Conservation (phyloP, 352 stramenopile genomes). For the Phytophthora vignae region DNA sequence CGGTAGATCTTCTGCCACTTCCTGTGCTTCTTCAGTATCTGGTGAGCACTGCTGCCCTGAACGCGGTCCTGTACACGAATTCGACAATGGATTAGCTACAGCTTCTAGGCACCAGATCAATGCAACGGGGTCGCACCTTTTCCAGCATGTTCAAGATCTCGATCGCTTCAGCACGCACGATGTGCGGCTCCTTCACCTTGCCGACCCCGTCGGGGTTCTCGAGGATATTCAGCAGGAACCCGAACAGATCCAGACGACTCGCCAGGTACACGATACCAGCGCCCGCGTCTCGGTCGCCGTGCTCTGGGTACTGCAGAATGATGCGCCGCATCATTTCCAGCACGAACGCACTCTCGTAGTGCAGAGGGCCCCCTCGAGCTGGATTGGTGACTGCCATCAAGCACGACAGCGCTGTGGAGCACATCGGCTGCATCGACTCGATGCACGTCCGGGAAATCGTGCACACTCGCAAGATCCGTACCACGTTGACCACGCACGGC, state of each 20-base stretch:
- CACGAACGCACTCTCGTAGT: slow-evolving; percentile 71
- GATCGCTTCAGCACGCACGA: slow-evolving; percentile 75
- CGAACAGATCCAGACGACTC: slow-evolving; percentile 74
- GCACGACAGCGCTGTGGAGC: slow-evolving; percentile 63
- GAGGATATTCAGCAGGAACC: slow-evolving; percentile 78
- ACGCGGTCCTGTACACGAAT: slow-evolving; percentile 52
- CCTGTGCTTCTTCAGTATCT: slow-evolving; percentile 90
- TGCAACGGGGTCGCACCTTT: slow-evolving; percentile 46
- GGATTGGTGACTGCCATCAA: slow-evolving; percentile 64
- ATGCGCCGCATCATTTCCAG: slow-evolving; percentile 83
- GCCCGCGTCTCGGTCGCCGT: slow-evolving; percentile 63
- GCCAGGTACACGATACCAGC: slow-evolving; percentile 80
- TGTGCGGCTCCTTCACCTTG: slow-evolving; percentile 63
- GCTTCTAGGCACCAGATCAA: not conserved
- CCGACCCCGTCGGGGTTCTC: slow-evolving; percentile 67
- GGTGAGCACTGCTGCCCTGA: slow-evolving; percentile 73
- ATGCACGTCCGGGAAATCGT: slow-evolving; percentile 66
- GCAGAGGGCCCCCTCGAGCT: slow-evolving; percentile 54
- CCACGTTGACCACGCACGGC: slow-evolving; percentile 65
- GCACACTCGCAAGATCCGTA: slow-evolving; percentile 76
- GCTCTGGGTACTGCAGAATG: slow-evolving; percentile 71
- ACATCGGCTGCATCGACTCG: slow-evolving; percentile 60
- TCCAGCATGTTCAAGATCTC: slow-evolving; percentile 85
- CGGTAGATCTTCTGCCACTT: slow-evolving; percentile 89
- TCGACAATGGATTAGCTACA: slow-evolving; percentile 6